A percentile compares a stretch with the other conserved stretches of the same genome.
Evolutionary conservation across 2,329 filamentous ascomycete species (phyloP).

Genomic region (Monilinia fructigena): DNA sequence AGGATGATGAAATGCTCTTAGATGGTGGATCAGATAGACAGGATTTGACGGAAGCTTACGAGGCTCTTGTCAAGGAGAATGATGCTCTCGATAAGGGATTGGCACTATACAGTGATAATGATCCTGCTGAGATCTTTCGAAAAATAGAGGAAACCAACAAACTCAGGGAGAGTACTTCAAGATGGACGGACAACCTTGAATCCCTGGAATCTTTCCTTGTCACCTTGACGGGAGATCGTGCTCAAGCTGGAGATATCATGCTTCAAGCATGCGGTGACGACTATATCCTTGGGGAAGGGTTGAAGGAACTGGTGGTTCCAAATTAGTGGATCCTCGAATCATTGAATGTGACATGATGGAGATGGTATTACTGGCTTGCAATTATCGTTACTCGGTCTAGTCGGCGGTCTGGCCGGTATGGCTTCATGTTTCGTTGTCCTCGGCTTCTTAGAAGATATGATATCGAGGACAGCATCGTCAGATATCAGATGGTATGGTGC

Average conservation of each 20-base stretch:
- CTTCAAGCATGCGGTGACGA: constrained; percentile 47
- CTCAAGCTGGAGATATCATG: constrained; percentile 41
- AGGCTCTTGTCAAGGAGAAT: constrained; percentile 35
- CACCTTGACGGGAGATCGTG: constrained; percentile 39
- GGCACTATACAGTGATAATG: constrained; percentile 37
- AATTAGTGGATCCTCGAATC: constrained; percentile 18
- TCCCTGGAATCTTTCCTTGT: constrained; percentile 36
- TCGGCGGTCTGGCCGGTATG: constrained; percentile 15
- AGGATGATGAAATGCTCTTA: constrained; percentile 40
- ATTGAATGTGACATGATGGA: neutral
- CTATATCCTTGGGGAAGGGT: constrained; percentile 48
- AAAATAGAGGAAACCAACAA: constrained; percentile 37
- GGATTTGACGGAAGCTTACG: constrained; percentile 35
- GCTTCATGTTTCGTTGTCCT: constrained; percentile 13
- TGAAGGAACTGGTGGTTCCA: constrained; percentile 42
- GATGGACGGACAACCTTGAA: constrained; percentile 41
- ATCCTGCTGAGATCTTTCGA: constrained; percentile 37
- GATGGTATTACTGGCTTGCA: constrained; percentile 10
- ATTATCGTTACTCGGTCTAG: constrained; percentile 16
- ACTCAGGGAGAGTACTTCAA: constrained; percentile 35
- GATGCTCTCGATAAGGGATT: constrained; percentile 38
- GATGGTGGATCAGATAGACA: constrained; percentile 35
- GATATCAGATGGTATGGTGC: neutral
- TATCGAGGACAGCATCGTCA: constrained; percentile 13
- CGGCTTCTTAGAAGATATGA: constrained; percentile 8